phyloP scores from a whole-genome alignment of 2,329 filamentous ascomycete genomes.

The Epichloe gansuensis region DNA sequence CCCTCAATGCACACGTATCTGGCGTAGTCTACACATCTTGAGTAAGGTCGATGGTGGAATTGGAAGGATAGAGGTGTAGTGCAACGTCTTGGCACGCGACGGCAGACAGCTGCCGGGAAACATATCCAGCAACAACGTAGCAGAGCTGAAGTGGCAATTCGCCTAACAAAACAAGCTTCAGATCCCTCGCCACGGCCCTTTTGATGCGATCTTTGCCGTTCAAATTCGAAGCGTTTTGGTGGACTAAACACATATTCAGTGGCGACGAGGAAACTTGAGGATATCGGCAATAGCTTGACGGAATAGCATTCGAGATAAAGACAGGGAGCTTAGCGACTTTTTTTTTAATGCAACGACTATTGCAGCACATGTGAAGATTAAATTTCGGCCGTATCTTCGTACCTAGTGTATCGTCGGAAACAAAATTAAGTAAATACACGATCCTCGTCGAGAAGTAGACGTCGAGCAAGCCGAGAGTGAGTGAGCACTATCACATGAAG shows the following conservation, averaged over 20 bases:
- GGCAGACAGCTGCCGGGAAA: conserved; percentile 1
- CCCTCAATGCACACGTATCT: conserved; percentile 2
- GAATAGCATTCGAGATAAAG: neutral
- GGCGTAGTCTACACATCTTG: conserved; percentile 1
- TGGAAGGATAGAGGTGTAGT: neutral
- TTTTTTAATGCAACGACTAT: neutral
- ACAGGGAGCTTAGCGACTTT: neutral
- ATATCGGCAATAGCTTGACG: neutral
- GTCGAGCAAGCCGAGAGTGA: neutral
- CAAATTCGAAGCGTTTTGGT: neutral
- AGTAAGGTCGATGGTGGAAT: neutral
- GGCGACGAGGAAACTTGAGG: neutral
- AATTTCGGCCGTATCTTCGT: neutral
- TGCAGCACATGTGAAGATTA: neutral
- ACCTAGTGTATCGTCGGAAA: neutral
- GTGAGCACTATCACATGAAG: neutral
- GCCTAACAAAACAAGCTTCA: neutral
- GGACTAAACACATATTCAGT: neutral
- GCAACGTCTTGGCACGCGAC: neutral
- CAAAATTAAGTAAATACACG: neutral
- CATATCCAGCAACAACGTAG: neutral
- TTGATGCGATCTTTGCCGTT: neutral
- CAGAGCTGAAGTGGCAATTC: conserved; percentile 2
- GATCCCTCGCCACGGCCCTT: neutral
- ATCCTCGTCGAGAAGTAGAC: neutral